Evolutionary conservation across 371 early-diverging fungal species (phyloP), one percentile per base, ranked within the genome.

Genomic region (Fennellomyces sp.): DNA sequence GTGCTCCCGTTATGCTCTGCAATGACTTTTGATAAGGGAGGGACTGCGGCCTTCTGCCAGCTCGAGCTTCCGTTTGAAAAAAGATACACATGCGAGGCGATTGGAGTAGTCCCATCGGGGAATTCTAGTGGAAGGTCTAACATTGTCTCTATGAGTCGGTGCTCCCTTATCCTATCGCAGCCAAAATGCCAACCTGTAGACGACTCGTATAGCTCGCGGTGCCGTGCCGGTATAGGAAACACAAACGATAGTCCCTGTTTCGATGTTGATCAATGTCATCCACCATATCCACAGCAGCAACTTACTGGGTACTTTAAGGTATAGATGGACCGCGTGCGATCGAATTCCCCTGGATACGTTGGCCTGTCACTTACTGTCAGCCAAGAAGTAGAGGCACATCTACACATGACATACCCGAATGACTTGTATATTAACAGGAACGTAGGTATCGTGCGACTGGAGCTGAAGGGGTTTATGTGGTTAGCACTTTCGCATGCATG

Each of bases 91-190:
- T 83, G 82, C 10, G 80, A 80, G 8, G 86, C 79, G 27, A 90
- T 86, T 1, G 92, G 91, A 0, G 92, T 91, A 7, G 89, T 89
- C 7, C 90, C 90, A 69, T 90, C 91, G 7, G 90, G 89, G 29
- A 90, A 86, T 45, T 87, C 85, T 11, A 90, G 76, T 10, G 90
- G 89, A 7, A 90, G 71, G 49, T 88, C 90, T 81, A 47, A 33
- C 15, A n/a, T 36, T 23, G 27, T 21, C 33, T 26, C 27, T 13
- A 19, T 5, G 7, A 6, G 17, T 30, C 3, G n/a, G 36, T 52
- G 1, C 41, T 48, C 26, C 5, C 15, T 27, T 15, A 35, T 29
- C 0, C 23, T 23, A 50, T 42, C 7, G n/a, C 19, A 30, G 39
- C 42, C 58, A 17, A 19, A 19, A 17, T 13, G n/a, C 7, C 59